Evolutionary conservation across 2,329 filamentous ascomycete genomes (phyloP), one percentile per base, ranked within the genome.

Genomic region (Septoria linicola): DNA sequence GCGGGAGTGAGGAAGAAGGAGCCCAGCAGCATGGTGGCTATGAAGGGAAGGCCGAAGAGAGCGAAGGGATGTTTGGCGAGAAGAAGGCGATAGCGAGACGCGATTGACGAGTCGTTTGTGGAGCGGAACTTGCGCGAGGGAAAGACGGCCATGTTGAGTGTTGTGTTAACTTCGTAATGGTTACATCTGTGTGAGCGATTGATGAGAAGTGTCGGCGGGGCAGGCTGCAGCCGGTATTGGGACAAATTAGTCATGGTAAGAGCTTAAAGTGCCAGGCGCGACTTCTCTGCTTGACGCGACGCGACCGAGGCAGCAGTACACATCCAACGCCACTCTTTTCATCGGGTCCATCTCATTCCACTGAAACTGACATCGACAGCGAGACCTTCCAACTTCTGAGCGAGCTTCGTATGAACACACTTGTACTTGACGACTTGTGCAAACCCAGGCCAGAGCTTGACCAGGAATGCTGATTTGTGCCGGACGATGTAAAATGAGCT

Each of bases 1-100:
- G 92, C 93, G 1, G 92, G 93, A 0, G 93, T 97, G 41, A 99
- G 80, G 63, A 95, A 87, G 71, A 99, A 99, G 2, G 89, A 95
- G 0, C 90, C 92, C 1, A 86, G 89, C 20, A 99, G 82, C 66
- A 99, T 96, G 52, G 95, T 85, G 50, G 82, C 75, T 60, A 99
- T 81, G 71, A 99, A 99, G 0, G 93, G 95, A 3, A 99, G 79
- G 2, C 95, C 95, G 68, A 99, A 99, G 57, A 96, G 82, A 21
- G 90, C 75, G 70, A 99, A 99, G 1, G 93, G 95, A 63, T 88
- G 89, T 65, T 80, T 85, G 52, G 82, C 78, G 61, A 99, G 82
- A 53, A 81, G 71, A 25, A 80, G 75, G 51, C 93, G 88, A 75
- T 99, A 99, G 56, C 78, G 78, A 51, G 85, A 80, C 43, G 87